phyloP scores from a whole-genome alignment of 2,329 filamentous ascomycete genomes.

The Curvularia sp. region DNA sequence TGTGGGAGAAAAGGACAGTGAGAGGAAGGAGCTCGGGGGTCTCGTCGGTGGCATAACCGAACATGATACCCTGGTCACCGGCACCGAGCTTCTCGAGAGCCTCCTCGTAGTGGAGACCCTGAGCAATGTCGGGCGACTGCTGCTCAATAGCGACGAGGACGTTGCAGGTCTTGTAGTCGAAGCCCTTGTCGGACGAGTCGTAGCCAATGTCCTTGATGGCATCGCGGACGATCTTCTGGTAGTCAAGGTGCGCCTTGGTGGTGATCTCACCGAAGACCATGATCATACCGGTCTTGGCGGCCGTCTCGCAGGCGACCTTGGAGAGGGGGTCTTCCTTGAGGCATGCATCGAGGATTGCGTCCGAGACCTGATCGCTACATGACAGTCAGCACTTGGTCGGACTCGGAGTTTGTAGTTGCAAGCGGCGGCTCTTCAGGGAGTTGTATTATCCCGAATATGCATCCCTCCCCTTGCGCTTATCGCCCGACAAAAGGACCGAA shows the following conservation, averaged over 20 bases:
- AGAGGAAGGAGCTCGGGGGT: conserved; percentile 96
- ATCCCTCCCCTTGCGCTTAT: conserved; percentile 7
- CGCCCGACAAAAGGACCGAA: not conserved
- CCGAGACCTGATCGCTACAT: conserved; percentile 87
- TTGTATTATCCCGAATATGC: conserved; percentile 4
- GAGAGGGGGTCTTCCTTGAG: conserved; percentile 92
- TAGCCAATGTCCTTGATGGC: conserved; percentile 99
- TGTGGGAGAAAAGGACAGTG: conserved; percentile 92
- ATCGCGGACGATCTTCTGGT: conserved; percentile 94
- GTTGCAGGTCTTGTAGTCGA: conserved; percentile 99
- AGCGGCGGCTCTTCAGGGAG: not conserved
- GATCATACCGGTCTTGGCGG: conserved; percentile 99
- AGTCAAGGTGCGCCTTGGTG: conserved; percentile 94
- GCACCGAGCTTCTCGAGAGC: conserved; percentile 97
- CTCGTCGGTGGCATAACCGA: conserved; percentile 99
- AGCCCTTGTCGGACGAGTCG: conserved; percentile 95
- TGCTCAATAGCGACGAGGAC: conserved; percentile 98
- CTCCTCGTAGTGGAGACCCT: conserved; percentile 98
- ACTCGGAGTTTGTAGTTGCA: not conserved
- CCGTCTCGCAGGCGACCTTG: conserved; percentile 98
- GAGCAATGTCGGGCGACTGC: conserved; percentile 98
- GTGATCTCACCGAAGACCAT: conserved; percentile 89
- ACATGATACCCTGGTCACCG: conserved; percentile 99
- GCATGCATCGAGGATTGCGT: conserved; percentile 98
- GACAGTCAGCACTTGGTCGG: conserved; percentile 30